Base-by-base conservation (phyloP, 75 land plant genomes). In the Ceratopteris richardii region DNA sequence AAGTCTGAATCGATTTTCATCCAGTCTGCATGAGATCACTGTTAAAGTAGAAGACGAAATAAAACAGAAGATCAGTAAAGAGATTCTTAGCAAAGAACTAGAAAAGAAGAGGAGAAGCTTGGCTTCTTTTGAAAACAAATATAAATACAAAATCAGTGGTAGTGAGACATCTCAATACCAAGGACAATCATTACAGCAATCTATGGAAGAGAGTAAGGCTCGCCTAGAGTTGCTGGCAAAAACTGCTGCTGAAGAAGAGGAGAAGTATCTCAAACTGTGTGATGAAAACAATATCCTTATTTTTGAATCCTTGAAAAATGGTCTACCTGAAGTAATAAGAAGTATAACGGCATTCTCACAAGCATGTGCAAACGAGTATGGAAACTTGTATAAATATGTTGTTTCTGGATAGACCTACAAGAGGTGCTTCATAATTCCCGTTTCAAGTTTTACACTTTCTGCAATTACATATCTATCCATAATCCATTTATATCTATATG, bases 311-410 rank as follows among this genome's bases (percentile, higher is more conserved):
- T 57, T 70, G 23, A 55, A 63, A 33, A 44, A 57, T 3, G 72
- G 72, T 23, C 40, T 70, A 22, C 72, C 72, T 13, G 39, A 31
- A 36, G 60, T 70, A 27, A 65, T 70, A 24, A 68, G 55, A 33
- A 57, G 60, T 16, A 39, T 70, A 13, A 28, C 42, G 16, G 51
- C 31, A 16, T 70, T 70, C 48, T 46, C 48, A n/a, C n/a, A 46
- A 17, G 17, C 21, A 46, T 46, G 48, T 46, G 48, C 21, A 2
- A 20, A n/a, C 14, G 48, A 17, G 21, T 46, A 46, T 20, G 21
- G 21, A 20, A 5, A 4, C 21, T 14, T 46, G 4, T 20, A 46
- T 17, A 14, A 46, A 4, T n/a, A n/a, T n/a, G n/a, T 9, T 4
- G 9, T 4, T 33, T 9, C 37, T 33, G 37, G 7, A 33, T 33